Percentiles rank a stretch among this genome's conserved stretches.
These are phyloP conservation scores for Graphilbum ipis-grandicollis DNA, from an alignment of 2,329 filamentous ascomycete genomes.

Conservation along the genomic window DNA sequence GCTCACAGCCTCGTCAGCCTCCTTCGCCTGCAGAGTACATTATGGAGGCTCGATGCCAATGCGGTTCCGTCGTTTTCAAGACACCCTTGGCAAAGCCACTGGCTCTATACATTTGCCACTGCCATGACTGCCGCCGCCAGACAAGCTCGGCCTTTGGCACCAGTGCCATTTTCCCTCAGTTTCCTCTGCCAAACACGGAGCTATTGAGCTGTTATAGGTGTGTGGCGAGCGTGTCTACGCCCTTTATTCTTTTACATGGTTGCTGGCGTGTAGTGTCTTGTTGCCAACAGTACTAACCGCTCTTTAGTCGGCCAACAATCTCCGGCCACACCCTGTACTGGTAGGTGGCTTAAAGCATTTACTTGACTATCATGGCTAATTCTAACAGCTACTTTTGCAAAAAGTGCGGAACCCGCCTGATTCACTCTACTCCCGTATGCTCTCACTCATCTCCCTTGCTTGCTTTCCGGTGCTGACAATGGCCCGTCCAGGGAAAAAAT, in stretches of 20 bases:
- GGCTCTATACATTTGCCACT: slow-evolving; percentile 12
- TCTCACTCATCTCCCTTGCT: too few relatives aligned
- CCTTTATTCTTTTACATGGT: too few relatives aligned
- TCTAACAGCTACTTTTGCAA: slow-evolving; percentile 45
- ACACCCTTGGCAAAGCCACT: slow-evolving; percentile 8
- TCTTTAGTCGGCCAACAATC: slow-evolving; percentile 38
- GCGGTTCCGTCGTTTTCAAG: slow-evolving; percentile 9
- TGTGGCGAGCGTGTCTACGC: slow-evolving; percentile 12
- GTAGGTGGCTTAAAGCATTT: slow-evolving; percentile 16
- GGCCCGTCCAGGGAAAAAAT: slow-evolving; percentile 29
- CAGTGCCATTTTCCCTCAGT: slow-evolving; percentile 53
- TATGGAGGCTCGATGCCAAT: slow-evolving; percentile 11
- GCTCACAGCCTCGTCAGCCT: too few relatives aligned
- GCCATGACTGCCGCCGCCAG: slow-evolving; percentile 9
- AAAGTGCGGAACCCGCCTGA: slow-evolving; percentile 44
- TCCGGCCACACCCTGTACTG: slow-evolving; percentile 41
- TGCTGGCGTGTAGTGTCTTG: too few relatives aligned
- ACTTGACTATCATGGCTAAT: too few relatives aligned
- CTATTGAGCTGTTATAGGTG: slow-evolving; percentile 37
- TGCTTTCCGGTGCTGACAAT: background rate
- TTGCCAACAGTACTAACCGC: too few relatives aligned
- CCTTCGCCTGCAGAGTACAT: too few relatives aligned
- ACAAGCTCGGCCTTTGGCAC: slow-evolving; percentile 38
- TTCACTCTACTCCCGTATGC: slow-evolving; percentile 39
- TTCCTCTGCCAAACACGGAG: slow-evolving; percentile 32